These are phyloP conservation scores for Akebia trifoliata DNA, from an alignment of 164 flowering plant genomes.

Conservation along the genomic window DNA sequence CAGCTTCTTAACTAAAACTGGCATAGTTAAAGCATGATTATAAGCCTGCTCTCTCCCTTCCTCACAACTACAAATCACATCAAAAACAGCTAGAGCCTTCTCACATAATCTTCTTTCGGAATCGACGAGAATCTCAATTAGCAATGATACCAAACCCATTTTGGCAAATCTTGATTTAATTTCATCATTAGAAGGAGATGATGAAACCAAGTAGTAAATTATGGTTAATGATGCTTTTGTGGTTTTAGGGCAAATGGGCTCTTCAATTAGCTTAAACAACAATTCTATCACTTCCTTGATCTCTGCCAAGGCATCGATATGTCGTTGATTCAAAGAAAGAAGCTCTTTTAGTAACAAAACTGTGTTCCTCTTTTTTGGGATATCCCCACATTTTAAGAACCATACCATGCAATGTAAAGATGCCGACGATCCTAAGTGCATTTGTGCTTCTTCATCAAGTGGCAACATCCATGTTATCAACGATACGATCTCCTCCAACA, in stretches of 20 bases:
- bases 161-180: slow-evolving; percentile 25
- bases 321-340: slow-evolving; percentile 25
- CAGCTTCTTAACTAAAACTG: slow-evolving; percentile 75
- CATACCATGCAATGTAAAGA: slow-evolving; percentile 43
- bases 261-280: slow-evolving; percentile 38
- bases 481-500: slow-evolving; percentile 44
- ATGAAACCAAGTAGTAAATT: slow-evolving; percentile 40
- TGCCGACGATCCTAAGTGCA: slow-evolving; percentile 24
- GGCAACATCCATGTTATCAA: slow-evolving; percentile 34
- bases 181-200: slow-evolving; percentile 11
- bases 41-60: slow-evolving; percentile 37
- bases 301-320: slow-evolving; percentile 15
- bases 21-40: slow-evolving; percentile 44
- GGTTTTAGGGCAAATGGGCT: slow-evolving; percentile 52
- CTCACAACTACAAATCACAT: slow-evolving; percentile 29
- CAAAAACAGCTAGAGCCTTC: slow-evolving; percentile 58
- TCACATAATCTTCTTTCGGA: slow-evolving; percentile 55
- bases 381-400: slow-evolving; percentile 40
- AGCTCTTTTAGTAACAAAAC: slow-evolving; percentile 42
- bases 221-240: slow-evolving; percentile 50
- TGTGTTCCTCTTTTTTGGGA: slow-evolving; percentile 39
- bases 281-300: slow-evolving; percentile 43
- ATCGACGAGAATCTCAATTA: slow-evolving; percentile 53
- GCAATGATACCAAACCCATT: slow-evolving; percentile 43
- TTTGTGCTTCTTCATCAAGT: slow-evolving; percentile 30